These are phyloP conservation scores for Ganoderma meredithae DNA, from an alignment of 1,284 basidiomycete species.

Conservation along the genomic window DNA sequence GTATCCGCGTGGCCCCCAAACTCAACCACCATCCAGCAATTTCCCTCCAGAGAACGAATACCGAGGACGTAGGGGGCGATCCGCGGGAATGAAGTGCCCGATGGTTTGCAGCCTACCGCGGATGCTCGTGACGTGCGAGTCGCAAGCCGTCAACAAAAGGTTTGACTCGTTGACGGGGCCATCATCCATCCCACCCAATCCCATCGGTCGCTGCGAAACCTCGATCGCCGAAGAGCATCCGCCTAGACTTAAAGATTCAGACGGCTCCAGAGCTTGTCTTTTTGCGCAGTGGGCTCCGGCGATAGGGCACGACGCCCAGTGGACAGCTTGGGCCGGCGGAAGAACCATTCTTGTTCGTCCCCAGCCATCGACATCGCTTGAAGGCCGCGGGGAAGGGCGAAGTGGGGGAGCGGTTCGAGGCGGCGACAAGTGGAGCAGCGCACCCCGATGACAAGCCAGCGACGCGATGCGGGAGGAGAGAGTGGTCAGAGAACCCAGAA, in stretches of 20 bases:
- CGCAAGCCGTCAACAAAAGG: background rate
- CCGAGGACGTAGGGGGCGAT: background rate
- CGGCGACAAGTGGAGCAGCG: background rate
- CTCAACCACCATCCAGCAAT: background rate
- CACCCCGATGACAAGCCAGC: background rate
- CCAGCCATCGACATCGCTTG: background rate
- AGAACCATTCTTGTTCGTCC: background rate
- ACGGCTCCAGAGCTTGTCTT: background rate
- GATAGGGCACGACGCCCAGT: background rate
- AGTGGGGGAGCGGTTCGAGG: background rate
- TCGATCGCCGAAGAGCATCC: background rate
- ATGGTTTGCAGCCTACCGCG: background rate
- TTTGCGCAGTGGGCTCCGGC: background rate
- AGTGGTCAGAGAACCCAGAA: background rate
- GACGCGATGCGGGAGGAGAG: background rate
- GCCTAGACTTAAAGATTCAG: background rate
- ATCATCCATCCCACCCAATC: background rate
- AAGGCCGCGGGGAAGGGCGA: background rate
- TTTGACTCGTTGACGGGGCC: conserved; percentile 1
- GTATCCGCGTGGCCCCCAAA: background rate
- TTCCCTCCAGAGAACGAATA: background rate
- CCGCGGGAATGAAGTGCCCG: background rate
- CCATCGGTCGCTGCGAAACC: background rate
- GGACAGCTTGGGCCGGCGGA: background rate
- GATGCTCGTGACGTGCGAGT: background rate